These are phyloP conservation scores for Manihot esculenta DNA, from an alignment of 441 rosid genomes.

Conservation along the genomic window DNA sequence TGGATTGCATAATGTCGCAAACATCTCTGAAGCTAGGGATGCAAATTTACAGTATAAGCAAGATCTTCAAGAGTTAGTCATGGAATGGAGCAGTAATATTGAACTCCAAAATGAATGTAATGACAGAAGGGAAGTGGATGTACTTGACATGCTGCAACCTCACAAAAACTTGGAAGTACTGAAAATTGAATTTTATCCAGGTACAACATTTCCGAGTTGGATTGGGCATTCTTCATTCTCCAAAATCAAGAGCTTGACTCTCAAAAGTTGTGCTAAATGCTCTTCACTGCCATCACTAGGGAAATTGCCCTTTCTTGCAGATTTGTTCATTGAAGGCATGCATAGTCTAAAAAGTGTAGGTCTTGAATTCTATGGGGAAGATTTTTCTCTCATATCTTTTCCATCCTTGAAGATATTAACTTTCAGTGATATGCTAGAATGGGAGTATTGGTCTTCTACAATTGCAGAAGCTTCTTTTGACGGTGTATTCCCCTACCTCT, in stretches of 20 bases:
- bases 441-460: conserved; percentile 16
- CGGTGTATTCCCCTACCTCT: conserved; percentile 25
- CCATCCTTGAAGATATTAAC: conserved; percentile 11
- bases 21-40: not conserved
- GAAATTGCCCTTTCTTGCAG: conserved; percentile 25
- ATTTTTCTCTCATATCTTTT: not conserved
- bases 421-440: conserved; percentile 7
- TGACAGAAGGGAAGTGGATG: not conserved
- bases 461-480: conserved; percentile 1
- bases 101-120: not conserved
- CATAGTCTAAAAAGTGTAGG: not conserved
- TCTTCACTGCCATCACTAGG: conserved; percentile 32
- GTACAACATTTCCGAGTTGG: conserved; percentile 9
- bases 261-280: conserved; percentile 15
- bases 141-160: conserved; percentile 12
- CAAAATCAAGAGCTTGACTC: not conserved
- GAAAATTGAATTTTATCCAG: conserved; percentile 7
- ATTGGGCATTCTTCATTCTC: conserved; percentile 18
- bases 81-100: conserved; percentile 2
- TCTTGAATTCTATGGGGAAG: conserved; percentile 12
- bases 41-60: conserved; percentile 12
- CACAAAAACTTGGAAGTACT: conserved; percentile 8
- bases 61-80: not conserved
- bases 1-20: conserved; percentile 8
- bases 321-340: conserved; percentile 6